Base-by-base conservation (phyloP, 2,329 filamentous ascomycete species). In the Fusarium redolens region DNA sequence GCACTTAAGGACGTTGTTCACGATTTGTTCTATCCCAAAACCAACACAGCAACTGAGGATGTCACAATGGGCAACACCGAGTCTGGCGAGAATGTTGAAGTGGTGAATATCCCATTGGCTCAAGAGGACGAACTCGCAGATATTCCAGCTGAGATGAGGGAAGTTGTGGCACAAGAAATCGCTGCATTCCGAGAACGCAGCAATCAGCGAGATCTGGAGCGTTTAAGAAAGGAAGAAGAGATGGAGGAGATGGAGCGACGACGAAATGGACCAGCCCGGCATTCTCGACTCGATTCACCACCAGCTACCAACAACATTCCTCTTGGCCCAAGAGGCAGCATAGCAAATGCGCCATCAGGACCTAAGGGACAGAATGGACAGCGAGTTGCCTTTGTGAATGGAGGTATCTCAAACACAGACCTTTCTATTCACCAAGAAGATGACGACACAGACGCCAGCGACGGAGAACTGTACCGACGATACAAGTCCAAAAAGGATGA, bases 91-190 rank as follows among this genome's bases (percentile, higher is more conserved):
- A 89, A 90, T 61, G 91, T 94, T 10, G 95, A 97, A 81, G 92
- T 98, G 43, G 92, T 97, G 72, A 97, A 95, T 65, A 97, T 98
- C 66, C 92, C 95, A 7, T 87, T 97, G 37, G 91, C 92, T 2
- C 90, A 93, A 58, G 96, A 99, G 71, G 97, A 99, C 78, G 96
- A 99, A 79, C 86, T 99, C 35, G 92, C 95, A 25, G 96, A 99
- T 78, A 98, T 99, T 52, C 96, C 96, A 0, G 92, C 94, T 2
- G 96, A 98, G 80, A 97, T 97, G 94, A 92, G 96, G 30, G 96
- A 97, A 80, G 95, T 94, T 0, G 96, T 99, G 20, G 94, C 96
- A 0, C 92, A 92, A 64, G 97, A 99, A 81, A 99, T 99, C 77
- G 92, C 94, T 1, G 93, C 95, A 0, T 99, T 99, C 85, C 89